Evolutionary conservation across 2,329 filamentous ascomycete species (phyloP).

Genomic region (Botrytis cinerea): DNA sequence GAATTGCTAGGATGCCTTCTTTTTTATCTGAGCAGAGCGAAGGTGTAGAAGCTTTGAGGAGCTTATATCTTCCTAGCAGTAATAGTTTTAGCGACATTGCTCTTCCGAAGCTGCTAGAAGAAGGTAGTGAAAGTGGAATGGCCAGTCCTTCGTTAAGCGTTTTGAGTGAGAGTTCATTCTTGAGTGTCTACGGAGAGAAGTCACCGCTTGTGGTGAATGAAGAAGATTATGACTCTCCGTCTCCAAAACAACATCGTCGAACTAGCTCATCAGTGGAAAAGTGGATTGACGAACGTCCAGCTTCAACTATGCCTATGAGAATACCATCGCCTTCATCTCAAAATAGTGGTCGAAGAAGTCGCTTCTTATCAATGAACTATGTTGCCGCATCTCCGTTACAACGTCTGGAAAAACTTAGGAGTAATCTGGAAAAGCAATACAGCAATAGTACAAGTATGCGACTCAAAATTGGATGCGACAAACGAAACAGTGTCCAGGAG

Average conservation of each 20-base stretch:
- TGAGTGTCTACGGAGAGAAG: constrained; percentile 62
- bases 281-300: constrained; percentile 40
- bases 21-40: constrained; percentile 63
- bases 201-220: constrained; percentile 15
- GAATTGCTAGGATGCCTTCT: constrained; percentile 61
- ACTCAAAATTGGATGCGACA: not conserved
- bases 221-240: constrained; percentile 27
- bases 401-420: constrained; percentile 49
- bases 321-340: constrained; percentile 22
- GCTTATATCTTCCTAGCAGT: constrained; percentile 52
- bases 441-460: constrained; percentile 17
- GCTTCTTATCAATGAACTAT: constrained; percentile 51
- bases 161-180: constrained; percentile 67
- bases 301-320: constrained; percentile 25
- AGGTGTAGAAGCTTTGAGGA: constrained; percentile 61
- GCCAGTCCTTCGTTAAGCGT: constrained; percentile 64
- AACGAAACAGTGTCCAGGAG: constrained; percentile 16
- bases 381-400: constrained; percentile 55
- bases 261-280: constrained; percentile 38
- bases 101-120: constrained; percentile 51
- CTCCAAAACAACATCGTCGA: constrained; percentile 29
- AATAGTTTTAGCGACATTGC: constrained; percentile 50
- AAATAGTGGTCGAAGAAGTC: constrained; percentile 33
- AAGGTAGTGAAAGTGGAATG: constrained; percentile 42
- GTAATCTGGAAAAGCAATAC: constrained; percentile 33